These are phyloP conservation scores for Podaxis sp. DNA, from an alignment of 768 basidiomycete species.

Conservation along the genomic window DNA sequence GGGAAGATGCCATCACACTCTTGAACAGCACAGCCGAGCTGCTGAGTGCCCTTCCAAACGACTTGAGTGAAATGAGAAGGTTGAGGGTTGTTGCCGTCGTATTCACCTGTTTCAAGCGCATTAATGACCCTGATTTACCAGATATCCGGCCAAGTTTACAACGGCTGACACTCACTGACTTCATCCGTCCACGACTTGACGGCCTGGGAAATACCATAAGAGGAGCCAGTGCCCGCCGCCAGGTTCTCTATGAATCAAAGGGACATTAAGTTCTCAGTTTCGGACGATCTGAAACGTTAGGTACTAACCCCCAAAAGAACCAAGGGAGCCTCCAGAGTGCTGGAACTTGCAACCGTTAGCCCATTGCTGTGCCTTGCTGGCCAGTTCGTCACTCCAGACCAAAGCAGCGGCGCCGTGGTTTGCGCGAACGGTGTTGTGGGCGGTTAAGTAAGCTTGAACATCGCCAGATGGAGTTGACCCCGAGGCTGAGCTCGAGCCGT, in stretches of 20 bases:
- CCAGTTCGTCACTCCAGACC: slow-evolving; percentile 59
- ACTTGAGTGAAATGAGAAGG: slow-evolving; percentile 73
- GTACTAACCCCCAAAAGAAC: slow-evolving; percentile 54
- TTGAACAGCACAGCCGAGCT: slow-evolving; percentile 61
- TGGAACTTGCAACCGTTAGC: slow-evolving; percentile 62
- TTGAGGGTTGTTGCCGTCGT: slow-evolving; percentile 51
- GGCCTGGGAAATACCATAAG: slow-evolving; percentile 43
- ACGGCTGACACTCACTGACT: slow-evolving; percentile 43
- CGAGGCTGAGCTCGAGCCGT: slow-evolving; percentile 12
- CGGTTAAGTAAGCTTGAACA: slow-evolving; percentile 46
- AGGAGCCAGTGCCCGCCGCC: slow-evolving; percentile 62
- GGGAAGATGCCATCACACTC: slow-evolving; percentile 56
- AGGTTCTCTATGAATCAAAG: slow-evolving; percentile 51
- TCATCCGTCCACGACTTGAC: slow-evolving; percentile 65
- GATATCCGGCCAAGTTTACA: not conserved
- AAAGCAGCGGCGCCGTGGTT: slow-evolving; percentile 60
- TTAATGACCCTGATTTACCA: not conserved
- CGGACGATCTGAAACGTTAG: not conserved
- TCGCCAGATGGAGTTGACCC: slow-evolving; percentile 34
- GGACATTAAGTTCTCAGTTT: not conserved
- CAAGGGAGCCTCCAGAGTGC: slow-evolving; percentile 66
- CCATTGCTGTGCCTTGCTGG: slow-evolving; percentile 64
- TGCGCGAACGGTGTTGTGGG: slow-evolving; percentile 60
- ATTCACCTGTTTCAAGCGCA: slow-evolving; percentile 37
- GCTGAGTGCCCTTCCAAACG: slow-evolving; percentile 65